Conservation (phyloP, 2,329 filamentous ascomycete species). For the Huntiella savannae region DNA sequence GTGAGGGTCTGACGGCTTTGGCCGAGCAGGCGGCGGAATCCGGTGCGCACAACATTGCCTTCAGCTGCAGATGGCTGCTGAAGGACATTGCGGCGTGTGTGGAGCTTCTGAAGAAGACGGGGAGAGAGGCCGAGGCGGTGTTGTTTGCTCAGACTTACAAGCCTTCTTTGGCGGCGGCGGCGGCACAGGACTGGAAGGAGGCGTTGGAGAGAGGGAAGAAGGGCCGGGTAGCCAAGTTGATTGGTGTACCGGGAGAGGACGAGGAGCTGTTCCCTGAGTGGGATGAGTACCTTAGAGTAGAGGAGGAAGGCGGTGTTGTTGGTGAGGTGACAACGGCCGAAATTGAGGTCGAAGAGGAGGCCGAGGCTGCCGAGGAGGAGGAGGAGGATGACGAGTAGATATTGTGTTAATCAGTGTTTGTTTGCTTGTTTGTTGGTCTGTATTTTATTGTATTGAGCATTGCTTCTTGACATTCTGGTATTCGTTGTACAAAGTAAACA, state of each 20-base stretch:
- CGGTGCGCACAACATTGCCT: conserved; percentile 80
- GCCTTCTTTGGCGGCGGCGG: conserved; percentile 49
- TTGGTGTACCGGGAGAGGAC: conserved; percentile 66
- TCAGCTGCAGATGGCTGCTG: conserved; percentile 74
- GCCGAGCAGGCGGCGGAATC: conserved; percentile 56
- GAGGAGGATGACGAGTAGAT: background rate
- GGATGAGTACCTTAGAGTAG: conserved; percentile 73
- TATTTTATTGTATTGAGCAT: conserved; percentile 11
- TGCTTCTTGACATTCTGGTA: background rate
- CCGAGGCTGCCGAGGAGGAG: conserved; percentile 9
- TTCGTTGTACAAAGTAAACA: too few relatives aligned
- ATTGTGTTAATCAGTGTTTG: background rate
- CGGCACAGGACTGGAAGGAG: conserved; percentile 66
- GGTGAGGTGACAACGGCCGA: conserved; percentile 31
- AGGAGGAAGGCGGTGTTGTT: conserved; percentile 41
- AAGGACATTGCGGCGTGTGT: conserved; percentile 69
- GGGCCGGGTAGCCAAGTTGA: conserved; percentile 60
- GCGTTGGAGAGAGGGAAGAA: conserved; percentile 70
- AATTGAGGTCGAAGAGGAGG: conserved; percentile 15
- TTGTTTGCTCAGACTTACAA: conserved; percentile 93
- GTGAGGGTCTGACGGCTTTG: conserved; percentile 51
- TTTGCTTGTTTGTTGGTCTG: conserved; percentile 1
- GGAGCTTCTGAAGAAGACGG: conserved; percentile 59
- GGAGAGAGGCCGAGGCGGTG: conserved; percentile 65
- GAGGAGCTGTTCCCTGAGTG: conserved; percentile 90